These are phyloP conservation scores for Suillus sp. DNA, from an alignment of 768 basidiomycete species.

Conservation along the genomic window DNA sequence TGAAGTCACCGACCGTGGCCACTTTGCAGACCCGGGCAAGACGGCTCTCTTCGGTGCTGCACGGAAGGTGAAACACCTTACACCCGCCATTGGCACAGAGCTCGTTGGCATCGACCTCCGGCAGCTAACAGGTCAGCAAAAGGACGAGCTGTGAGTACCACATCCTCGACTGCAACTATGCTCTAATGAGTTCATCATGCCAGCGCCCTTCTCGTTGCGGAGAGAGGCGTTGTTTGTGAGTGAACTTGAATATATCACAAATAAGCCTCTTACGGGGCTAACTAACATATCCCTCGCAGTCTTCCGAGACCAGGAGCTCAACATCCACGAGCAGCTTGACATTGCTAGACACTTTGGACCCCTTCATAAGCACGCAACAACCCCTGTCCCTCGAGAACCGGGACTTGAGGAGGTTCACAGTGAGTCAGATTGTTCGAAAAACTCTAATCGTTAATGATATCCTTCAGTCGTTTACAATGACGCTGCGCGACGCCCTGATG, in stretches of 20 bases:
- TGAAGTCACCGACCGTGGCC: constrained; percentile 64
- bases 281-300: constrained; percentile 42
- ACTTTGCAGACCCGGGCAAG: constrained; percentile 71
- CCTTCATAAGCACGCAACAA: constrained; percentile 82
- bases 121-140: constrained; percentile 65
- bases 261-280: neutral
- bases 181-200: constrained; percentile 17
- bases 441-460: constrained; percentile 11
- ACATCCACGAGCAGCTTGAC: constrained; percentile 69
- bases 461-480: constrained; percentile 70
- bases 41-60: constrained; percentile 64
- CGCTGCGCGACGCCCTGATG: constrained; percentile 60
- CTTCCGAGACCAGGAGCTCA: constrained; percentile 74
- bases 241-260: constrained; percentile 7
- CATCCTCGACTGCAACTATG: neutral
- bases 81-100: constrained; percentile 76
- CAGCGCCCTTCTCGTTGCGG: constrained; percentile 73
- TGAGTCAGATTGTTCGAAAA: constrained; percentile 30
- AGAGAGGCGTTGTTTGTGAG: constrained; percentile 77
- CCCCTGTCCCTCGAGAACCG: constrained; percentile 66
- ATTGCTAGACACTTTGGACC: constrained; percentile 72
- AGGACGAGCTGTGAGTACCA: constrained; percentile 71
- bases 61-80: constrained; percentile 65
- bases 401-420: constrained; percentile 73
- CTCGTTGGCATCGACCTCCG: constrained; percentile 72